Evolutionary conservation across 1,139 yeast genomes (phyloP), one percentile per base, ranked within the genome.

Genomic region (Diutina sp.): DNA sequence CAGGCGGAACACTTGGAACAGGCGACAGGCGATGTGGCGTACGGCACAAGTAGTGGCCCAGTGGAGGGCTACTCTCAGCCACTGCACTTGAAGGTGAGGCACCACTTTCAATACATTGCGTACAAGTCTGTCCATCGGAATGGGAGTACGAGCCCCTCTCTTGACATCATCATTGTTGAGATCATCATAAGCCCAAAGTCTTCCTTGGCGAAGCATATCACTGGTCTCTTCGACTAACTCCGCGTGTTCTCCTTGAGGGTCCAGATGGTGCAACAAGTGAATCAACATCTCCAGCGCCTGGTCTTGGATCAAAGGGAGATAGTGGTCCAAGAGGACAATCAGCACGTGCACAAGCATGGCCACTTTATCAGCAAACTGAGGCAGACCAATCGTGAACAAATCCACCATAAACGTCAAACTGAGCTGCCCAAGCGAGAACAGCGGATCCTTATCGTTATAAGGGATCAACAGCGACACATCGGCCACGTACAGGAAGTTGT

Each of bases 41-140:
- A 93, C 99, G 2, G 98, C 96, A 72, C 99, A 93, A 1, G 97
- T 85, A 0, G 99, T 93, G 0, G 99, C 98, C 99, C 99, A 95
- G 46, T 79, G 78, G 54, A 95, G 74, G 0, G 98, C 89, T 1
- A 83, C 83, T 55, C 86, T 73, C 56, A 96, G 86, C 99, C 99
- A 90, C 57, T 85, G 86, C 55, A 80, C 80, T 64, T 86, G 95
- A 32, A 91, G 72, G 3, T 75, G 77, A 1, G 84, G 82, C 8
- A 71, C 68, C 1, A 87, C 77, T 35, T 77, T 79, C 47, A 90
- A 66, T 2, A 87, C 76, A 58, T 81, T 82, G 58, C 90, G 73
- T 6, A 89, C 85, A 59, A 91, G 72, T n/a, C 77, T 69, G 63
- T 88, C 95, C 97, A 95, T 90, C 51, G 83, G 82, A 60, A 83